A percentile compares a stretch with the other conserved stretches of the same genome.
These are phyloP conservation scores for Marasmius fiardii DNA, from an alignment of 1,284 basidiomycete species.

Conservation along the genomic window DNA sequence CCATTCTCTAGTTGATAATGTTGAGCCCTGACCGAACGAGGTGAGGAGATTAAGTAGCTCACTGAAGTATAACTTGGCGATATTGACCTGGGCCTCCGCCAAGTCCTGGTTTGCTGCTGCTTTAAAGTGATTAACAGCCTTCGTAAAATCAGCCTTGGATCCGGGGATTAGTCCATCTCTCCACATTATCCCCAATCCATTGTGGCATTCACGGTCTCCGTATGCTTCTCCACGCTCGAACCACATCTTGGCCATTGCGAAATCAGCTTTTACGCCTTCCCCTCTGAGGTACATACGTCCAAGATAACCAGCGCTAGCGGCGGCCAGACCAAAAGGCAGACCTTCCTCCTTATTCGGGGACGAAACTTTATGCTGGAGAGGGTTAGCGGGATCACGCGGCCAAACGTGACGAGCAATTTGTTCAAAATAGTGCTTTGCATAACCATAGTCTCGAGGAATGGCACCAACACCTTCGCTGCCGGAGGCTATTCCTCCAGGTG, in stretches of 20 bases:
- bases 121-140: constrained; percentile 69
- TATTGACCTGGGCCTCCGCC: constrained; percentile 87
- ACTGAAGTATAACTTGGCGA: constrained; percentile 86
- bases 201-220: constrained; percentile 85
- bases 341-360: constrained; percentile 51
- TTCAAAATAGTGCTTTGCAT: constrained; percentile 80
- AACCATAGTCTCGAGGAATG: constrained; percentile 69
- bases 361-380: constrained; percentile 38
- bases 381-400: constrained; percentile 68
- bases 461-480: constrained; percentile 87
- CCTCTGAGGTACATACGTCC: constrained; percentile 94
- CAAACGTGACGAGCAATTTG: constrained; percentile 80
- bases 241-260: constrained; percentile 85
- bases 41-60: constrained; percentile 24
- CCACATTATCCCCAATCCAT: constrained; percentile 89
- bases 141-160: constrained; percentile 59
- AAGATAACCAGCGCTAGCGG: constrained; percentile 80
- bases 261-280: constrained; percentile 85
- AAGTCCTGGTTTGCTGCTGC: constrained; percentile 83
- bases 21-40: neutral
- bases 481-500: constrained; percentile 71
- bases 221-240: constrained; percentile 83
- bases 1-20: constrained; percentile 47
- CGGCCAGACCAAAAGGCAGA: constrained; percentile 61
- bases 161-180: constrained; percentile 80